Evolutionary conservation across 1,139 yeast genomes (phyloP), one percentile per base, ranked within the genome.

Genomic region (Candida frijolesensis): DNA sequence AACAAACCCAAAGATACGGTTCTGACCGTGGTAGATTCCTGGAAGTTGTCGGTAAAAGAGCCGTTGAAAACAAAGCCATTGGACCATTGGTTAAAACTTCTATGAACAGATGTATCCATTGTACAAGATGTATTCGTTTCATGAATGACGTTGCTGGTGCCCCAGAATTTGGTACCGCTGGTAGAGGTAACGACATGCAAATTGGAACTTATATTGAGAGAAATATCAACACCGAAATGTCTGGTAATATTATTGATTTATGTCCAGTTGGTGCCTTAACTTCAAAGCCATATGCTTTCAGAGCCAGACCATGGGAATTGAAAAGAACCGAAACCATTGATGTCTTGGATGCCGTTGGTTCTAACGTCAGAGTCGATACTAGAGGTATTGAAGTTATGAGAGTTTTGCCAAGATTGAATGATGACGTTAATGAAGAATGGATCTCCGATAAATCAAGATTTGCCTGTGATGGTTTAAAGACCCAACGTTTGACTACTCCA

Each of bases 231-330:
- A 81, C 94, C 4, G 96, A 89, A 73, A 74, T 89, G 77, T 85
- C 94, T 44, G 96, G 96, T 66, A 89, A 89, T 73, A 86, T 89
- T 60, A 83, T 89, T 60, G 96, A 89, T 67, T 79, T 89, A 62
- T 89, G 96, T 74, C 96, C 96, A 35, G 96, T 89, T 56, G 96
- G 96, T 62, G 96, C 96, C 3, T 82, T 89, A 63, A 89, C 96
- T 45, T 84, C 91, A 32, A 89, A 89, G 71, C 96, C 96, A 41
- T 89, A 89, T 64, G 92, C 96, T 22, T 89, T 89, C 78, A 85
- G 83, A 67, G 96, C 96, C 16, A 84, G 96, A 70, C 96, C 96
- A 42, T 89, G 96, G 96, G 96, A 89, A 72, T 81, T 89, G 67
- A 89, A 89, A 77, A 84, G 89, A 78, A 88, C 96, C 48, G 96